phyloP scores from a whole-genome alignment of 176 grass and related monocot genomes.

The Triticum turgidum region DNA sequence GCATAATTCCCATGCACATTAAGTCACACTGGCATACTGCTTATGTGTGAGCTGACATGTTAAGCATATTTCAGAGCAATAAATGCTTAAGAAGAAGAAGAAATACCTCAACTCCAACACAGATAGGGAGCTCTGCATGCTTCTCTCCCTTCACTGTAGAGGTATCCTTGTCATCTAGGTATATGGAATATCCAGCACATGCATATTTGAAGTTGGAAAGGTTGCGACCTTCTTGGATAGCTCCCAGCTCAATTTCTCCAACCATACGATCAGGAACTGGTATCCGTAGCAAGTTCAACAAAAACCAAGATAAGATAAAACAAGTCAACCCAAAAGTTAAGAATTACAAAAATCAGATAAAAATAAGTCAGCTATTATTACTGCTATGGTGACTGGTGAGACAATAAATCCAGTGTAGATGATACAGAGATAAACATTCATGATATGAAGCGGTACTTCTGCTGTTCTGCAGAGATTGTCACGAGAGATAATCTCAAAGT shows the following conservation, averaged over 20 bases:
- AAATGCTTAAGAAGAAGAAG: slow-evolving; percentile 22
- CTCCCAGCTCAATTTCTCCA: slow-evolving; percentile 80
- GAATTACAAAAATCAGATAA: not conserved
- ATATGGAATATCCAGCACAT: slow-evolving; percentile 87
- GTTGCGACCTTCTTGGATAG: slow-evolving; percentile 69
- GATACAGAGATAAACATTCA: not conserved
- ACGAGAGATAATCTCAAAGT: not conserved
- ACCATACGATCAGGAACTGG: slow-evolving; percentile 72
- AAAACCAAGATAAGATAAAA: not conserved
- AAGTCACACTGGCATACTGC: slow-evolving; percentile 11
- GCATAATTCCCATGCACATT: slow-evolving; percentile 1
- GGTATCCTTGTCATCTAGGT: slow-evolving; percentile 62
- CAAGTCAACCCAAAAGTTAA: not conserved
- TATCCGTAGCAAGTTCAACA: slow-evolving; percentile 16
- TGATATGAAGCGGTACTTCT: not conserved
- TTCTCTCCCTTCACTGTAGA: slow-evolving; percentile 46
- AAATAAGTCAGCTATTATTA: not conserved
- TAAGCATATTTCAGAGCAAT: not conserved
- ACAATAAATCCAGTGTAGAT: not conserved
- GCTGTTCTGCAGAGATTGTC: not conserved
- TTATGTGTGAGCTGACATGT: slow-evolving; percentile 8
- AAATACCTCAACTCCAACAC: slow-evolving; percentile 83
- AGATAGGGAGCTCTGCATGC: slow-evolving; percentile 62
- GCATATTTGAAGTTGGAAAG: slow-evolving; percentile 85
- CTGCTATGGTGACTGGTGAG: not conserved